These are phyloP conservation scores for Geranium rotundifolium DNA, from an alignment of 345 rosid species.

Conservation along the genomic window DNA sequence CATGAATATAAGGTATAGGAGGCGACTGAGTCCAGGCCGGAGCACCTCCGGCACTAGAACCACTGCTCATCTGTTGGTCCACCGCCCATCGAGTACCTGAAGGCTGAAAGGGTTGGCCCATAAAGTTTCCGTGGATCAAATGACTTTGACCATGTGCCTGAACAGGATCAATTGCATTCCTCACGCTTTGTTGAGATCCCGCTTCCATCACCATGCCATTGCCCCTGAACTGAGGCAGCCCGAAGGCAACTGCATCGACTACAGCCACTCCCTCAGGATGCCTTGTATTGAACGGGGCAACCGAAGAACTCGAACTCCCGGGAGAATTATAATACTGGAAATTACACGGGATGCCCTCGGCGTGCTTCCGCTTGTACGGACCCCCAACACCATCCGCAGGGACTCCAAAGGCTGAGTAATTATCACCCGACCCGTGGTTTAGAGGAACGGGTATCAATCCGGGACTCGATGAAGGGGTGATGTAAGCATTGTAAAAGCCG, in stretches of 20 bases:
- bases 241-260: constrained; percentile 26
- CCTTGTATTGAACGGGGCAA: constrained; percentile 33
- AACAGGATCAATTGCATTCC: constrained; percentile 49
- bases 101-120: constrained; percentile 41
- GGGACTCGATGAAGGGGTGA: constrained; percentile 19
- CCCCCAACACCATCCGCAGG: constrained; percentile 37
- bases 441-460: constrained; percentile 16
- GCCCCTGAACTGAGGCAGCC: constrained; percentile 33
- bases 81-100: constrained; percentile 30
- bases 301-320: constrained; percentile 31
- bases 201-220: constrained; percentile 32
- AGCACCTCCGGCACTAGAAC: constrained; percentile 36
- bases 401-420: constrained; percentile 34
- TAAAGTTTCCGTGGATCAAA: constrained; percentile 42
- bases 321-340: constrained; percentile 38
- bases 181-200: constrained; percentile 43
- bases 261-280: constrained; percentile 32
- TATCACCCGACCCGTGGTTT: constrained; percentile 34
- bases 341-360: constrained; percentile 39
- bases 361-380: constrained; percentile 55
- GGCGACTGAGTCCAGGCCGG: constrained; percentile 50
- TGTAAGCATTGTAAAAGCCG: constrained; percentile 34
- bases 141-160: constrained; percentile 34
- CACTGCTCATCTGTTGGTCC: constrained; percentile 30
- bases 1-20: constrained; percentile 45